Evolutionary conservation across 768 basidiomycete genomes (phyloP), one percentile per base, ranked within the genome.

Genomic region (Boletus tomentosulus): DNA sequence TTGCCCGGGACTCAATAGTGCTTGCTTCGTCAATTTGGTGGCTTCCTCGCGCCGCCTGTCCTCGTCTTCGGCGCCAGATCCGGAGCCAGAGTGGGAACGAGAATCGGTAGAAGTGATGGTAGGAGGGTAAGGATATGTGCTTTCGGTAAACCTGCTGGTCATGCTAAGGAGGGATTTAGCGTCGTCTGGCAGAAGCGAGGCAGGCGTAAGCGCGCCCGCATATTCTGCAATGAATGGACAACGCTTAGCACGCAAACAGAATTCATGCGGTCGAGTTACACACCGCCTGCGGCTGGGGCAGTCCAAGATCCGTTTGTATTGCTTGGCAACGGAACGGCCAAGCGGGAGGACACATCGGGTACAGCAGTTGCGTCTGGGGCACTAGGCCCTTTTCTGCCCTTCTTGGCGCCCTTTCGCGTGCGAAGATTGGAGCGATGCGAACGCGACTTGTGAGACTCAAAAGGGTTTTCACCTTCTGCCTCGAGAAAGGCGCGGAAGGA

Each of bases 401-500:
- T 56, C 38, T 59, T 59, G 33, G 53, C 27, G 31, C 45, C 37
- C 31, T 54, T 60, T 10, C 12, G 47, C 13, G 44, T 12, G 37
- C 55, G 50, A 37, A 19, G 30, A 28, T 56, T 57, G 44, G 55
- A 46, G 33, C 46, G 60, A 37, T 56, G 28, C 33, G 58, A 49
- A 31, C 57, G 61, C 6, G 58, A 58, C 45, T 60, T 68, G 22
- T 58, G 69, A 2, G 65, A 63, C 12, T 74, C 71, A 52, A 72
- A 69, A n/a, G 69, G 71, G 59, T 76, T 80, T 68, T 97, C 94
- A 25, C 95, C 94, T 69, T 99, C 95, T 33, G 93, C 89, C 60
- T 87, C 80, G 59, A 98, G 87, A 66, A 97, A 99, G 8, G 92
- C 85, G 55, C 86, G 83, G 77, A 92, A 99, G 66, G 86, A 89